Conservation (phyloP, 208 protist genomes). For the Willaertia magna region DNA sequence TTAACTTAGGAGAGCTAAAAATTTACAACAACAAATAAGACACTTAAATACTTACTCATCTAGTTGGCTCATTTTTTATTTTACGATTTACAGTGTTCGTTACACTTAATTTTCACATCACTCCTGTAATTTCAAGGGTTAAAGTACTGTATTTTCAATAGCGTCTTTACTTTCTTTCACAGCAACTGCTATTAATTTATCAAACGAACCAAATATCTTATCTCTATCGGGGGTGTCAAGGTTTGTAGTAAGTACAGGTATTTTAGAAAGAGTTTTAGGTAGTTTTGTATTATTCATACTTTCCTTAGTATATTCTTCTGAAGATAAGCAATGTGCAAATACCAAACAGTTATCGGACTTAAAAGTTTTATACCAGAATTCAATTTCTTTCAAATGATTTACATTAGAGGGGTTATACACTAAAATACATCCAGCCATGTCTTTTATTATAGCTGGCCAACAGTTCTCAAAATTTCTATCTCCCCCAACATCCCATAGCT, state of each 20-base stretch:
- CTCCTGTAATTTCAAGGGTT: too few relatives aligned
- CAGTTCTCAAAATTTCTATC: slow-evolving; percentile 58
- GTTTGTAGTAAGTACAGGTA: background rate
- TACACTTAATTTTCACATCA: too few relatives aligned
- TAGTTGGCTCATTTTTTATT: too few relatives aligned
- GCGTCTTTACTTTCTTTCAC: background rate
- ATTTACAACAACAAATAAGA: too few relatives aligned
- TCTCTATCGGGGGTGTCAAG: background rate
- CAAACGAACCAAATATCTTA: background rate
- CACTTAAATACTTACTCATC: too few relatives aligned
- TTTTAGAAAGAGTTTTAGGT: background rate
- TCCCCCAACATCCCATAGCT: slow-evolving; percentile 68
- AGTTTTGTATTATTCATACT: background rate
- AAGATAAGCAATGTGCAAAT: background rate
- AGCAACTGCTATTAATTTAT: background rate
- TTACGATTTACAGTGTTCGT: too few relatives aligned
- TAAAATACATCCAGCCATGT: slow-evolving; percentile 62
- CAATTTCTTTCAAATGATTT: slow-evolving; percentile 55
- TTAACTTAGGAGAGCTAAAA: background rate
- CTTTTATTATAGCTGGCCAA: slow-evolving; percentile 58
- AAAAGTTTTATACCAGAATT: slow-evolving; percentile 73
- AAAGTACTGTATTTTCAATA: background rate
- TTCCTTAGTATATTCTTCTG: background rate
- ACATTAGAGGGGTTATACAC: slow-evolving; percentile 62
- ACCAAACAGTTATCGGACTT: background rate